Evolutionary conservation across 2,329 filamentous ascomycete genomes (phyloP), one percentile per base, ranked within the genome.

Genomic region (Pestalotiopsis sp.): DNA sequence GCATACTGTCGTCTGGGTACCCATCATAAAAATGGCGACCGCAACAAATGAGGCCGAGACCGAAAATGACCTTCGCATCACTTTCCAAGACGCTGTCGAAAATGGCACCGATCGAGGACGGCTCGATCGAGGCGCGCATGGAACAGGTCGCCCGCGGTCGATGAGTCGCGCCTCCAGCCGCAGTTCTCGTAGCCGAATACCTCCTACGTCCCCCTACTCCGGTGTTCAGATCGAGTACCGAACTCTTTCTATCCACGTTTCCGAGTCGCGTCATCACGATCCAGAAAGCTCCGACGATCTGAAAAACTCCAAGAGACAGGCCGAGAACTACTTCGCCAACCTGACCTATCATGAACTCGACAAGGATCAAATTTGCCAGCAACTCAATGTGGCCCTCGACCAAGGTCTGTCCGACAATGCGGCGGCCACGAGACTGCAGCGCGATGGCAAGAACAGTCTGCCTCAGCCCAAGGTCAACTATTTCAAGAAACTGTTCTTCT

Each of bases 261-360:
- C 77, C 68, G 80, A 82, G 73, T 79, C 79, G 59, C 80, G 77
- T 39, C 70, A 76, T 49, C 70, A 74, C 52, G 77, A 78, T 5
- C 66, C 71, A 4, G 74, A 73, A 17, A 60, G 60, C 13, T 52
- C 69, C 27, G 61, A 36, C n/a, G 75, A 75, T 27, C 12, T 68
- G 31, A 78, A 76, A 41, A 71, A 69, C 1, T 67, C 71, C 23
- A 77, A 79, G 7, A 79, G 78, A 36, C 75, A 78, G 3, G 77
- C 82, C 49, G 75, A 82, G 27, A 82, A 86, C 67, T 85, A 83
- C 75, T 83, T 84, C 70, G 72, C 80, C 63, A 79, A 78, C 68
- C 74, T 83, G 45, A 76, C 76, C 41, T 83, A 77, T 64, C 82
- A 84, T 69, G 73, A 79, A 65, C 77, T 82, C 13, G 69, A 74